Base-by-base conservation (phyloP, 345 rosid genomes). In the Nephelium lappaceum region DNA sequence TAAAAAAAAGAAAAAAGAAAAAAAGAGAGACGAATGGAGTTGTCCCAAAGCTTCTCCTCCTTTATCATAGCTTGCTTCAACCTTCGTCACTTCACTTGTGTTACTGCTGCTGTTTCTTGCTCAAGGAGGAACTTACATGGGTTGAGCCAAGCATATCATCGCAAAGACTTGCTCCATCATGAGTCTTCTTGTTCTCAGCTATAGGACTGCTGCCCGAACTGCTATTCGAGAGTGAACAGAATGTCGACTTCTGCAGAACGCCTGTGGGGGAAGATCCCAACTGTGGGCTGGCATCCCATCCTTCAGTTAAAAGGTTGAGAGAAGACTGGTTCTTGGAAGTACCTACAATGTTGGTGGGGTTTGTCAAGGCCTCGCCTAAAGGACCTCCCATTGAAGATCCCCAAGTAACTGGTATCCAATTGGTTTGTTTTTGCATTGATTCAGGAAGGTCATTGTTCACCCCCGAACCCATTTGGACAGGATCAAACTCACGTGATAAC, bases 371-470 rank as follows among this genome's bases (percentile, higher is more conserved):
- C 86, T 90, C 94, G 2, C 97, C 97, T 60, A 92, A 39, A 62
- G 93, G 97, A 66, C 93, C 93, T 18, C 91, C 93, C 76, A 88
- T 77, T 19, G 91, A 86, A 75, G 61, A 79, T 65, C 88, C 92
- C 87, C 91, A 89, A 7, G 91, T 78, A 72, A 84, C 76, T 1
- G 94, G 89, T 55, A 83, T 82, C 94, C 89, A 87, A 67, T 81
- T 83, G 45, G 83, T 66, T 83, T 57, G 84, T 68, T 84, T 90
- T 67, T 83, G 86, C 49, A 16, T 81, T 1, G 80, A 64, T 68
- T 88, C 86, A 7, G 57, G 39, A 3, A 74, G 78, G 45, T 67
- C 84, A 57, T 24, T 69, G 58, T 71, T 84, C 38, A 76, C 69
- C 4, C 81, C 87, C 49, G 82, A 66, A n/a, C 91, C 88, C 84